These are phyloP conservation scores for Nymphaea colorata DNA, from an alignment of 164 flowering plant species.

Conservation along the genomic window DNA sequence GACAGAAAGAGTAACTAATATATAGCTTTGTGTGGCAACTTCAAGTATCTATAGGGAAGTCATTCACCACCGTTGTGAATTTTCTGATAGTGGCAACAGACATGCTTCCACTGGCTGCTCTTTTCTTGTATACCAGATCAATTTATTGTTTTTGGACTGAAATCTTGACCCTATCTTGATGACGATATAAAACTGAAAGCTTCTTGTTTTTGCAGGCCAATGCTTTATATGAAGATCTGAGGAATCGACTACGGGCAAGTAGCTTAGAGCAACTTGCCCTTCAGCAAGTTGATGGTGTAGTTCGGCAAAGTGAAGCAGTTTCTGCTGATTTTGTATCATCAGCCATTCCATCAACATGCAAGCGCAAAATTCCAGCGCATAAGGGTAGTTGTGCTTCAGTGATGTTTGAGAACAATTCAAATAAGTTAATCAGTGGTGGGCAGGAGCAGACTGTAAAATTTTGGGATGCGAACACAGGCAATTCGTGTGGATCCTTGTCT, in stretches of 20 bases:
- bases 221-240: conserved; percentile 65
- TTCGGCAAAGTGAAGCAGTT: conserved; percentile 75
- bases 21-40: too few relatives aligned
- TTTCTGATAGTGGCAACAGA: too few relatives aligned
- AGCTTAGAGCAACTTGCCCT: conserved; percentile 62
- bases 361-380: conserved; percentile 64
- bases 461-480: conserved; percentile 79
- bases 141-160: too few relatives aligned
- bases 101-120: too few relatives aligned
- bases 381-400: conserved; percentile 85
- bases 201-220: conserved; percentile 39
- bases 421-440: conserved; percentile 76
- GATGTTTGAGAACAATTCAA: conserved; percentile 56
- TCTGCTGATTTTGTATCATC: conserved; percentile 61
- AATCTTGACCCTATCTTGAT: too few relatives aligned
- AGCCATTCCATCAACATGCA: conserved; percentile 48
- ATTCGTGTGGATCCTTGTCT: conserved; percentile 31
- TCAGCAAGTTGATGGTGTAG: conserved; percentile 90
- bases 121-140: too few relatives aligned
- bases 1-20: too few relatives aligned
- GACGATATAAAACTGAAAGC: not conserved
- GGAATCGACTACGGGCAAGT: conserved; percentile 48
- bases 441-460: conserved; percentile 71
- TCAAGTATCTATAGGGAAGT: too few relatives aligned
- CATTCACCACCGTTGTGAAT: too few relatives aligned